Base-by-base conservation (phyloP, 2,329 filamentous ascomycete genomes). In the Fusarium devonianum region DNA sequence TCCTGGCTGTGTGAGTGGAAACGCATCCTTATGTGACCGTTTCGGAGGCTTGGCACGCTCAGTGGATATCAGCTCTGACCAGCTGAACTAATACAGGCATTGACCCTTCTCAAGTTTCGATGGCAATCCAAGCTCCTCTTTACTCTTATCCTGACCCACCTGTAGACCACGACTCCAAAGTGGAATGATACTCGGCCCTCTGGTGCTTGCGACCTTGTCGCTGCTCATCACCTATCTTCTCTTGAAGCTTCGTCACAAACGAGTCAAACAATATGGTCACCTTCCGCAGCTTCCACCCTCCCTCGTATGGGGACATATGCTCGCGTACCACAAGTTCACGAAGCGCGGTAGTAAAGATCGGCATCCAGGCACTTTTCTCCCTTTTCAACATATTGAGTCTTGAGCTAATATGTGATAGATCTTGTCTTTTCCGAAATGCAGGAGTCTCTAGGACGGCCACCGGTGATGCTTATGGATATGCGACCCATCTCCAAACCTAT, bases 401-500 rank as follows among this genome's bases (percentile, higher is more conserved):
- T n/a, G n/a, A n/a, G 16, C 23, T 28, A 10, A 28, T 18, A 7
- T n/a, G 5, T 9, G 3, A 22, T 11, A 37, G 41, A 44, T 26
- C 22, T 19, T 12, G 22, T 39, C 33, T 50, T 45, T 39, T 26
- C 34, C 18, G 40, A 40, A 10, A 71, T 75, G 55, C 45, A 51
- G n/a, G 53, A 68, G 21, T 48, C 53, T 1, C 41, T 71, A 8
- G 70, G 67, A 0, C 65, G 63, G 7, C 73, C 73, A 5, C 62
- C 70, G 2, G 22, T 73, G 14, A 58, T 72, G 41, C 38, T 73
- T 1, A 14, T 73, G 10, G 73, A 75, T 32, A 47, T 71, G 5
- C 65, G 73, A 10, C 73, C 73, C 3, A 30, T 69, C n/a, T 56
- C 42, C 12, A 62, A 49, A 8, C 67, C 72, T 9, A 62, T 75